These are phyloP conservation scores for Solanum arcanum DNA, from an alignment of 257 asterid genomes.

Conservation along the genomic window DNA sequence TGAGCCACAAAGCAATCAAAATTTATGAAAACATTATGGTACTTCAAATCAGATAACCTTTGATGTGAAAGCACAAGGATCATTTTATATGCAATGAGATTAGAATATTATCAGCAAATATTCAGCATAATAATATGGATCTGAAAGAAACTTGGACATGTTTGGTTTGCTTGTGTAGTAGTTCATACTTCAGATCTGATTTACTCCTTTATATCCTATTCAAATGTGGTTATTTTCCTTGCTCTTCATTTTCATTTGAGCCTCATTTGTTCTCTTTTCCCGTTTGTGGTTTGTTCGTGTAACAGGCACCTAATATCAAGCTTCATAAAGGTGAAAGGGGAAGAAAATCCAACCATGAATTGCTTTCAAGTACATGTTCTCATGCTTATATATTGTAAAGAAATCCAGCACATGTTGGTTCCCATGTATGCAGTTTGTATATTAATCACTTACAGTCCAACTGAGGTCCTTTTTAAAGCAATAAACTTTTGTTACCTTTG, in stretches of 20 bases:
- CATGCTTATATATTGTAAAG: not conserved
- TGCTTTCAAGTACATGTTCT: not conserved
- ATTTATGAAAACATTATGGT: not conserved
- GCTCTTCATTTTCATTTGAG: not conserved
- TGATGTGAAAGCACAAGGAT: not conserved
- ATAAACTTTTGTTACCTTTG: not conserved
- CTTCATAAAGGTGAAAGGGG: not conserved
- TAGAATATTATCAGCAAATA: not conserved
- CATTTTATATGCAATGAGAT: not conserved
- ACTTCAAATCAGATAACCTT: not conserved
- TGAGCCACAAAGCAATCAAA: not conserved
- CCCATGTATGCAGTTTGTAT: slow-evolving; percentile 2
- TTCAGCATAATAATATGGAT: not conserved
- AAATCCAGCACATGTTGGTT: slow-evolving; percentile 3
- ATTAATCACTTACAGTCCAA: not conserved
- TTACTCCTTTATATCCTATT: not conserved
- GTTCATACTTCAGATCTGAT: not conserved
- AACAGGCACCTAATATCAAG: slow-evolving; percentile 11
- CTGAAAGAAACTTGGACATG: not conserved
- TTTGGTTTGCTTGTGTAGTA: not conserved
- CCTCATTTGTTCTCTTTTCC: not conserved
- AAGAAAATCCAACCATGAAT: not conserved
- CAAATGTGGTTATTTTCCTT: not conserved
- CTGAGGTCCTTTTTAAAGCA: not conserved
- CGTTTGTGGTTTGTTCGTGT: not conserved